These are phyloP conservation scores for Hemileia vastatrix DNA, from an alignment of 1,284 basidiomycete species.

Conservation along the genomic window DNA sequence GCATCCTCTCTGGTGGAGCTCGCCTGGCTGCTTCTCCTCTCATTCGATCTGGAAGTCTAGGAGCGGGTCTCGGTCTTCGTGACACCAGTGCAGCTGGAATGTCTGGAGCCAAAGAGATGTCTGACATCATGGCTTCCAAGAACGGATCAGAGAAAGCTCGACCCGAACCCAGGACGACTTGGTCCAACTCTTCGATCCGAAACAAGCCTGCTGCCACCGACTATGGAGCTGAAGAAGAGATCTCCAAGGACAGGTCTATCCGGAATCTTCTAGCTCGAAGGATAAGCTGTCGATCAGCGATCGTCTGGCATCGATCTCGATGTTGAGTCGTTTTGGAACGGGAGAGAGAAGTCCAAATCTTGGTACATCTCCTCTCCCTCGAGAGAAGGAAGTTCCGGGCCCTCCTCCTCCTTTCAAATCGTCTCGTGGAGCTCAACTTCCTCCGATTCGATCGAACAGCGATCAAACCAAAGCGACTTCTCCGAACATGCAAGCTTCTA, in stretches of 20 bases:
- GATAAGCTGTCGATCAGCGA: constrained; percentile 60
- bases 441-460: background rate
- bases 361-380: constrained; percentile 6
- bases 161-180: too few species aligned
- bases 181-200: constrained; percentile 1
- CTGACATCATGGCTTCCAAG: constrained; percentile 31
- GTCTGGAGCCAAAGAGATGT: constrained; percentile 25
- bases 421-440: background rate
- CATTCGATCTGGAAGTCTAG: background rate
- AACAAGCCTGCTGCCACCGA: background rate
- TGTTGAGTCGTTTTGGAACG: constrained; percentile 37
- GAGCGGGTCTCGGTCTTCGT: background rate
- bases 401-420: constrained; percentile 24
- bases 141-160: constrained; percentile 43
- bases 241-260: constrained; percentile 57
- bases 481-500: background rate
- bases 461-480: background rate
- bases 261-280: constrained; percentile 54
- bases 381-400: constrained; percentile 23
- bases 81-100: background rate
- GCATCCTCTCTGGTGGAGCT: background rate
- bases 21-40: background rate
- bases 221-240: constrained; percentile 9
- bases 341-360: background rate
- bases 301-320: constrained; percentile 61